Conservation (phyloP, 1,284 basidiomycete genomes). For the Hymenochaete sp. region DNA sequence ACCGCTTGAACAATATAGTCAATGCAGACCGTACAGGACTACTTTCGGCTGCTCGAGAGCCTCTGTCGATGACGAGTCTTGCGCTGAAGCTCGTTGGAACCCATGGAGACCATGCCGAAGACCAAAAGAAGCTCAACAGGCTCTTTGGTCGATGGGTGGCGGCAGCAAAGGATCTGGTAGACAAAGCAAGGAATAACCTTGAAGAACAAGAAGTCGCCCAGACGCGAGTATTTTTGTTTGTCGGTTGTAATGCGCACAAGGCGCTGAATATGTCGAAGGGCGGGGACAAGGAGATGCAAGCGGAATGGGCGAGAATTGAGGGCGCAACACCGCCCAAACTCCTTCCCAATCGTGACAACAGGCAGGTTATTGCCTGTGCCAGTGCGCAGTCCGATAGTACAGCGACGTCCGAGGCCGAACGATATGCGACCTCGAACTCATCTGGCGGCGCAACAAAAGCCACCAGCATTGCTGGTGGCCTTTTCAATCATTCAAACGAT, state of each 20-base stretch:
- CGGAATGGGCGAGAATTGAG: background rate
- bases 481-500: slow-evolving; percentile 29
- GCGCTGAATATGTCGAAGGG: slow-evolving; percentile 24
- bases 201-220: slow-evolving; percentile 18
- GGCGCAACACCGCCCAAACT: background rate
- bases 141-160: slow-evolving; percentile 19
- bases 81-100: slow-evolving; percentile 3
- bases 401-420: slow-evolving; percentile 18
- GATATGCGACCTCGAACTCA: slow-evolving; percentile 21
- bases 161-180: slow-evolving; percentile 17
- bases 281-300: slow-evolving; percentile 9
- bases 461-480: slow-evolving; percentile 24
- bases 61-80: slow-evolving; percentile 7
- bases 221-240: slow-evolving; percentile 20
- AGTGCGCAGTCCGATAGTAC: background rate
- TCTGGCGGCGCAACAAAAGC: slow-evolving; percentile 26
- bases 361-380: background rate
- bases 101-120: slow-evolving; percentile 9
- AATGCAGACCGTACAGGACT: slow-evolving; percentile 1
- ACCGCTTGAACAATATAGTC: slow-evolving; percentile 3
- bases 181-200: slow-evolving; percentile 13
- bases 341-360: slow-evolving; percentile 3
- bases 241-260: slow-evolving; percentile 25
- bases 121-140: slow-evolving; percentile 14
- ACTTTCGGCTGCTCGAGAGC: background rate